phyloP scores from a whole-genome alignment of 306 rosid species.

The Carpinus fangiana region DNA sequence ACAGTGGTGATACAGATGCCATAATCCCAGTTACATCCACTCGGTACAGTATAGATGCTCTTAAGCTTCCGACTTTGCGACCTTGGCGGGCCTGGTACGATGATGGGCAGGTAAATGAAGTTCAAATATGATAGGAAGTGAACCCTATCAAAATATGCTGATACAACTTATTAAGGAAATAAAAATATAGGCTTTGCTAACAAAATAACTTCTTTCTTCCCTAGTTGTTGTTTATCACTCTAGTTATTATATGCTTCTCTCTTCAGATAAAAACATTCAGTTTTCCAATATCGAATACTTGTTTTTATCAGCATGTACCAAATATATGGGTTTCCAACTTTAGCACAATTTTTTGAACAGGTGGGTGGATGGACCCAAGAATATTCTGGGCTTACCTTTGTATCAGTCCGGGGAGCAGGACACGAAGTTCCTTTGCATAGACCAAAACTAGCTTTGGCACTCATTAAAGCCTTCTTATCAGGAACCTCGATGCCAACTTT shows the following conservation, averaged over 20 bases:
- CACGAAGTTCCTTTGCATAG: conserved; percentile 91
- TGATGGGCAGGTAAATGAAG: conserved; percentile 55
- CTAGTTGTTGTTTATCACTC: not conserved
- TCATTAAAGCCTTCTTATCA: conserved; percentile 65
- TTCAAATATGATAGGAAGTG: not conserved
- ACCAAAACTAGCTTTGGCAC: conserved; percentile 76
- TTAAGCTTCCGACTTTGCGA: conserved; percentile 55
- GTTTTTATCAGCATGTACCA: not conserved
- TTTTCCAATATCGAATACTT: not conserved
- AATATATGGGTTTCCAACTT: not conserved
- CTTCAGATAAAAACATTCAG: not conserved
- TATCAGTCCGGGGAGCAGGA: conserved; percentile 87
- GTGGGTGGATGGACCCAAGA: conserved; percentile 98
- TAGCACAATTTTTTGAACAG: conserved; percentile 36
- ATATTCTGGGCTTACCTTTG: conserved; percentile 80
- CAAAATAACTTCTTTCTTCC: not conserved
- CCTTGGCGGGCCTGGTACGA: conserved; percentile 90
- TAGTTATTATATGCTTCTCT: not conserved
- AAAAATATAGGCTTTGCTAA: too few relatives aligned
- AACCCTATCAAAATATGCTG: too few relatives aligned
- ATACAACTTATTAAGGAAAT: too few relatives aligned
- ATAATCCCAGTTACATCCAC: conserved; percentile 80
- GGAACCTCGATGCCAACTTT: conserved; percentile 62
- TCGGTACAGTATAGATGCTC: conserved; percentile 73
- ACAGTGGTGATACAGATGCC: conserved; percentile 84